Evolutionary conservation across 2,329 filamentous ascomycete genomes (phyloP).

Genomic region (Zasmidium citrigriseum): DNA sequence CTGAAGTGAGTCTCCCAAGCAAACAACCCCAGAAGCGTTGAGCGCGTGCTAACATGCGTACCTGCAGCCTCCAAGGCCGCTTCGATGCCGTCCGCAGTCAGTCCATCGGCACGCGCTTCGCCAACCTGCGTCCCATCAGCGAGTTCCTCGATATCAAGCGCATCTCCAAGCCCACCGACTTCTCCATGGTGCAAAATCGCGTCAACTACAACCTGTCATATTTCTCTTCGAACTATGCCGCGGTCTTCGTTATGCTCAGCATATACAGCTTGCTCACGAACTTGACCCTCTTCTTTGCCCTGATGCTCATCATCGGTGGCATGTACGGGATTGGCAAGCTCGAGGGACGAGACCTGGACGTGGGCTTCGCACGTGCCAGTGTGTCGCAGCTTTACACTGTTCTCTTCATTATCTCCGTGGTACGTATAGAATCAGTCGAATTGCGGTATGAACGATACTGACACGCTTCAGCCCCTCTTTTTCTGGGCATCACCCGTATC

Average conservation of each 20-base stretch:
- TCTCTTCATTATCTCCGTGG: constrained; percentile 75
- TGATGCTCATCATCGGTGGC: constrained; percentile 80
- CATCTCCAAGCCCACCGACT: constrained; percentile 89
- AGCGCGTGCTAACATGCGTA: constrained; percentile 10
- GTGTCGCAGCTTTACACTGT: constrained; percentile 93
- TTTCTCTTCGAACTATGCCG: constrained; percentile 98
- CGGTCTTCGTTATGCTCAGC: constrained; percentile 90
- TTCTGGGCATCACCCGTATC: constrained; percentile 81
- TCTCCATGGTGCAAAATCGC: constrained; percentile 83
- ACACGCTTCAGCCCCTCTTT: constrained; percentile 61
- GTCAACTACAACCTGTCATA: constrained; percentile 97
- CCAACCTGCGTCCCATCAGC: constrained; percentile 85
- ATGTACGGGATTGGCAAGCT: constrained; percentile 92
- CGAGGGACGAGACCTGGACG: constrained; percentile 80
- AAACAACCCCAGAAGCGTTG: background rate
- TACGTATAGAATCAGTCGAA: constrained; percentile 1
- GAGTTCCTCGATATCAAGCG: constrained; percentile 98
- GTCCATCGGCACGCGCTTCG: constrained; percentile 77
- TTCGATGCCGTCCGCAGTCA: constrained; percentile 81
- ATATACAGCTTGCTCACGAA: constrained; percentile 95
- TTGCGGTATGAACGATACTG: background rate
- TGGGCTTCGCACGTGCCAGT: constrained; percentile 79
- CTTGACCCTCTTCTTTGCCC: constrained; percentile 83
- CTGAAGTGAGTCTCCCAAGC: constrained; percentile 58
- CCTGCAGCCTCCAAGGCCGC: constrained; percentile 65